Conservation (phyloP, 192 early-diverging fungal genomes). For the Lobulomyces angularis region DNA sequence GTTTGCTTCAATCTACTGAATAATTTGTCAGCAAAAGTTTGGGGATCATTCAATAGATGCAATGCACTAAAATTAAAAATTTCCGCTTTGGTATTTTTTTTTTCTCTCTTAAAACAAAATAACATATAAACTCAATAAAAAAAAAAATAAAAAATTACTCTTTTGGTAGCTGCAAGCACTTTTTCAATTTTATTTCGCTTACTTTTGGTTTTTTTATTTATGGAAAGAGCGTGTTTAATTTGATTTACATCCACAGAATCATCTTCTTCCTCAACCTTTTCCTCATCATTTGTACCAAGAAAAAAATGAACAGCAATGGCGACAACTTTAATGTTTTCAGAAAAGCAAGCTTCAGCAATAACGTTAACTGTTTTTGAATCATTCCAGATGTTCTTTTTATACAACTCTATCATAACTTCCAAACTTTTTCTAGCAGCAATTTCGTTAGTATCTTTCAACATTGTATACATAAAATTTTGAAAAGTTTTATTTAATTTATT, state of each 20-base stretch:
- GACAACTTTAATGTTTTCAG: slow-evolving; percentile 77
- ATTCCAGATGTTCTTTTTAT: slow-evolving; percentile 94
- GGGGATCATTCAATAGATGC: slow-evolving; percentile 90
- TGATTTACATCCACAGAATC: slow-evolving; percentile 57
- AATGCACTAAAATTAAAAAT: slow-evolving; percentile 86
- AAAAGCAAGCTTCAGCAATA: slow-evolving; percentile 92
- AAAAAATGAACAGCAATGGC: slow-evolving; percentile 92
- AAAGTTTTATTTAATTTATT: slow-evolving; percentile 96
- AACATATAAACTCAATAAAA: slow-evolving; percentile 1
- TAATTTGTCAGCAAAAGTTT: slow-evolving; percentile 92
- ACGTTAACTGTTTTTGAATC: slow-evolving; percentile 99
- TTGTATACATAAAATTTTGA: slow-evolving; percentile 96
- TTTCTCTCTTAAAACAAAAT: slow-evolving; percentile 36
- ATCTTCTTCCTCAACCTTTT: slow-evolving; percentile 60
- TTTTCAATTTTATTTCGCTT: slow-evolving; percentile 65
- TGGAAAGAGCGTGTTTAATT: slow-evolving; percentile 63
- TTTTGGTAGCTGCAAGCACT: slow-evolving; percentile 58
- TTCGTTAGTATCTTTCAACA: slow-evolving; percentile 60
- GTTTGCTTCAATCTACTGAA: slow-evolving; percentile 56
- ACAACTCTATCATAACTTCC: slow-evolving; percentile 94
- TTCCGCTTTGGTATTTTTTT: slow-evolving; percentile 50
- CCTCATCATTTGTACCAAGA: slow-evolving; percentile 54
- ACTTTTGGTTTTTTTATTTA: slow-evolving; percentile 81
- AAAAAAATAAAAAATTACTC: slow-evolving; percentile 11
- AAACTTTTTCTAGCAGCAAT: slow-evolving; percentile 94